A percentile compares a stretch with the other conserved stretches of the same genome.
Evolutionary conservation across 768 basidiomycete genomes (phyloP).

Genomic region (Boletus rubropictus): DNA sequence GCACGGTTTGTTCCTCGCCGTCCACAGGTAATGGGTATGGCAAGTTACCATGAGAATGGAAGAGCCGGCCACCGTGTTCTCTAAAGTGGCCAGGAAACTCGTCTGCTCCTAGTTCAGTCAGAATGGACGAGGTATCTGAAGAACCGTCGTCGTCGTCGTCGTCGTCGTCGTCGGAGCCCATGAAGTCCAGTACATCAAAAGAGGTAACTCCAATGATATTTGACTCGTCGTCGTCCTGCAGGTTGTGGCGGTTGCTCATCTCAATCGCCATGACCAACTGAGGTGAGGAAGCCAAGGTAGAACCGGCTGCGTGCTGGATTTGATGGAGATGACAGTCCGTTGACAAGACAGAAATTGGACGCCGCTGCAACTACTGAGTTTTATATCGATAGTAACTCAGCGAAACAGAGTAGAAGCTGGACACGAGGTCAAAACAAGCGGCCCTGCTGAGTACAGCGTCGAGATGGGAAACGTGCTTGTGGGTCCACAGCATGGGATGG

Average conservation of each 20-base stretch:
- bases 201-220: conserved; percentile 10
- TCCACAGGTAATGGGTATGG: conserved; percentile 76
- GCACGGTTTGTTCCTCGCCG: conserved; percentile 60
- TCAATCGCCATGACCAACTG: conserved; percentile 27
- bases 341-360: conserved; percentile 35
- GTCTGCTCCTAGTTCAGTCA: conserved; percentile 43
- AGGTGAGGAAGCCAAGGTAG: conserved; percentile 5
- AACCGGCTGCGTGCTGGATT: conserved; percentile 16
- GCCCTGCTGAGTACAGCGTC: conserved; percentile 25
- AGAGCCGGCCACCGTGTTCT: conserved; percentile 57
- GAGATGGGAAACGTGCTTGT: conserved; percentile 22
- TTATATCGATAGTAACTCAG: conserved; percentile 37
- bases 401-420: conserved; percentile 36
- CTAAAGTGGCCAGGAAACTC: conserved; percentile 59
- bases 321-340: conserved; percentile 31
- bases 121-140: conserved; percentile 39
- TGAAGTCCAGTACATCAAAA: conserved; percentile 5
- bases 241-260: conserved; percentile 19
- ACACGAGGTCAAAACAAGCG: conserved; percentile 33
- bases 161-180: conserved; percentile 18
- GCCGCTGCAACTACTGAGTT: conserved; percentile 35
- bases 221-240: conserved; percentile 16
- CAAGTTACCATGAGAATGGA: conserved; percentile 55
- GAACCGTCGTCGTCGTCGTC: conserved; percentile 35
- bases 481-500: conserved; percentile 12